phyloP scores from a whole-genome alignment of 139 green algal species.

The Micractinium conductrix region DNA sequence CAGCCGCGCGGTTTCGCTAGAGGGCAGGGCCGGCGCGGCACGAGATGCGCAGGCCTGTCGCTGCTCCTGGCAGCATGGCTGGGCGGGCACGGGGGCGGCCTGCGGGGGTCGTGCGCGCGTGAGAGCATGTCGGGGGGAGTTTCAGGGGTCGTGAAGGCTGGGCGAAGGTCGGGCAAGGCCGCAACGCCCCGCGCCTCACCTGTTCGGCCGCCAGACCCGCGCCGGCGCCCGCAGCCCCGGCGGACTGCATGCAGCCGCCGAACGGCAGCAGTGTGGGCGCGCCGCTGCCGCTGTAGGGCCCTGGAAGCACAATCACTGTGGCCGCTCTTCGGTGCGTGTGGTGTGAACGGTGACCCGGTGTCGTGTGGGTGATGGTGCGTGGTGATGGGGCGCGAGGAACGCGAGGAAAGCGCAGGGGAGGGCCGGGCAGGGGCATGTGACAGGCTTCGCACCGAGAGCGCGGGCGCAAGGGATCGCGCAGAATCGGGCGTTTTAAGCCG shows the following conservation, averaged over 20 bases:
- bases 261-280: background rate
- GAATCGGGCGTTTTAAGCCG: too few relatives aligned
- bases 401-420: too few relatives aligned
- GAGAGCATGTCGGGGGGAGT: background rate
- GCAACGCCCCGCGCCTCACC: background rate
- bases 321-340: too few relatives aligned
- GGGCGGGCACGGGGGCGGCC: background rate
- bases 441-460: too few relatives aligned
- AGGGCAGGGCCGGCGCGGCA: background rate
- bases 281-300: background rate
- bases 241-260: conserved; percentile 21
- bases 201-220: background rate
- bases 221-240: background rate
- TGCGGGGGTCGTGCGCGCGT: background rate
- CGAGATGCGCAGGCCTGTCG: background rate
- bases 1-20: background rate
- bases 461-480: too few relatives aligned
- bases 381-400: too few relatives aligned
- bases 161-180: background rate
- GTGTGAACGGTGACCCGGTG: too few relatives aligned
- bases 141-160: background rate
- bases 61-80: background rate
- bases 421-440: too few relatives aligned
- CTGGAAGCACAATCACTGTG: background rate
- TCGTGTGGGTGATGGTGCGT: too few relatives aligned